A percentile compares a stretch with the other conserved stretches of the same genome.
These are phyloP conservation scores for Huntiella omanensis DNA, from an alignment of 2,329 filamentous ascomycete genomes.

Conservation along the genomic window DNA sequence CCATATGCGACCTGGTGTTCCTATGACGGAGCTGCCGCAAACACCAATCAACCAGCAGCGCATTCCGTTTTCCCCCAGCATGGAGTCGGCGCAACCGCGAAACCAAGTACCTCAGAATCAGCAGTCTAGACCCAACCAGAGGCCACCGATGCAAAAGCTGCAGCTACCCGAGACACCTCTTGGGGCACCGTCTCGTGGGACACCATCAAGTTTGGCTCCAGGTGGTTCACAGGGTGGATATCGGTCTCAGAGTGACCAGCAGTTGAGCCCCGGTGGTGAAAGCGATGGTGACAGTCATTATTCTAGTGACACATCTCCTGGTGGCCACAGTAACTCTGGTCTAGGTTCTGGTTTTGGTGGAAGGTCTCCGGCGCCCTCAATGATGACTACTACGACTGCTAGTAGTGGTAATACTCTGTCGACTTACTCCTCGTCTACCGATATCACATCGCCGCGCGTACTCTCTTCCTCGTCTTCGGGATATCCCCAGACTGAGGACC, in stretches of 20 bases:
- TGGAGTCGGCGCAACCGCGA: background rate
- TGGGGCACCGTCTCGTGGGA: background rate
- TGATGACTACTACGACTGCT: no score
- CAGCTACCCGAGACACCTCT: background rate
- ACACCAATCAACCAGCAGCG: conserved; percentile 8
- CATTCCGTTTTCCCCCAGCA: conserved; percentile 4
- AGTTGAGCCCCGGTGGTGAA: background rate
- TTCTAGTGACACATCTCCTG: background rate
- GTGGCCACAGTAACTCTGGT: no score
- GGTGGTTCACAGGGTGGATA: background rate
- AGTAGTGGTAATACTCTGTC: background rate
- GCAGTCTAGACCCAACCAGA: background rate
- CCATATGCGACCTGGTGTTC: background rate
- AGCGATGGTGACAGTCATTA: conserved; percentile 1
- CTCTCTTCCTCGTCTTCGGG: background rate
- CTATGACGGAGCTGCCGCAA: conserved; percentile 1
- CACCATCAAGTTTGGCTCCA: background rate
- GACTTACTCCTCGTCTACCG: background rate
- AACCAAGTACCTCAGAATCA: background rate
- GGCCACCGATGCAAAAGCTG: background rate
- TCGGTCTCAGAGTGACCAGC: background rate
- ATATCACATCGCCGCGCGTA: no score
- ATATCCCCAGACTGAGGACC: background rate
- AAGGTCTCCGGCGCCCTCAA: no score
- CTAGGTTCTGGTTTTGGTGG: no score